Conservation (phyloP, 106 monocot species). For the Dendrobium catenatum region DNA sequence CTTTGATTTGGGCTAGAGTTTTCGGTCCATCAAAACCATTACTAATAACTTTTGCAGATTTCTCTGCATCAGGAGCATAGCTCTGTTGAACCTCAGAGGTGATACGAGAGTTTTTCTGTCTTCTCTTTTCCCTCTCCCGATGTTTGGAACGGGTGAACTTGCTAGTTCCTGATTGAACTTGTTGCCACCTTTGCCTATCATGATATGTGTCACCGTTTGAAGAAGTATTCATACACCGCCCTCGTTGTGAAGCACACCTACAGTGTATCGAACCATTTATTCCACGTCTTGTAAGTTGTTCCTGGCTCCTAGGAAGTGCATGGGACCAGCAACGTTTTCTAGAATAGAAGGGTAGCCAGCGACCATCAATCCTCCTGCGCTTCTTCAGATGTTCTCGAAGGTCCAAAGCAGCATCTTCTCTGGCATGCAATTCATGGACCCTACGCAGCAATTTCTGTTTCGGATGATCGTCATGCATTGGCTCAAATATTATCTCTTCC, state of each 20-base stretch:
- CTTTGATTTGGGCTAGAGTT: conserved; percentile 48
- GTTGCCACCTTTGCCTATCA: conserved; percentile 1
- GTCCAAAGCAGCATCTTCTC: conserved; percentile 25
- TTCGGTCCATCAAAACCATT: conserved; percentile 35
- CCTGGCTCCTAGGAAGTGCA: not conserved
- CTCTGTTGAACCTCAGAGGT: conserved; percentile 9
- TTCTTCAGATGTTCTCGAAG: conserved; percentile 34
- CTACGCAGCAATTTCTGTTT: conserved; percentile 12
- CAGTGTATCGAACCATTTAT: not conserved
- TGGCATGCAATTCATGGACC: not conserved
- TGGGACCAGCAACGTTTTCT: conserved; percentile 3
- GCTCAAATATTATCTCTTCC: conserved; percentile 19
- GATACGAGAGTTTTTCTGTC: not conserved
- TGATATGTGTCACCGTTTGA: conserved; percentile 4
- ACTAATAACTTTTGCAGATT: not conserved
- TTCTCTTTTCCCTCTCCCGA: conserved; percentile 22
- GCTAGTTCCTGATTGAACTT: not conserved
- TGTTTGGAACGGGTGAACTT: conserved; percentile 8
- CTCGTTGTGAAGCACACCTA: conserved; percentile 2
- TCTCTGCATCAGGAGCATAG: not conserved
- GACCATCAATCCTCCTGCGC: conserved; percentile 21
- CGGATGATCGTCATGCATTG: not conserved
- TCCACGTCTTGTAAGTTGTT: not conserved
- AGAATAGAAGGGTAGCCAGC: not conserved
- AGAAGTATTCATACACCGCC: not conserved